Evolutionary conservation across 139 green algal genomes (phyloP).

Genomic region (Marvania coccoides): DNA sequence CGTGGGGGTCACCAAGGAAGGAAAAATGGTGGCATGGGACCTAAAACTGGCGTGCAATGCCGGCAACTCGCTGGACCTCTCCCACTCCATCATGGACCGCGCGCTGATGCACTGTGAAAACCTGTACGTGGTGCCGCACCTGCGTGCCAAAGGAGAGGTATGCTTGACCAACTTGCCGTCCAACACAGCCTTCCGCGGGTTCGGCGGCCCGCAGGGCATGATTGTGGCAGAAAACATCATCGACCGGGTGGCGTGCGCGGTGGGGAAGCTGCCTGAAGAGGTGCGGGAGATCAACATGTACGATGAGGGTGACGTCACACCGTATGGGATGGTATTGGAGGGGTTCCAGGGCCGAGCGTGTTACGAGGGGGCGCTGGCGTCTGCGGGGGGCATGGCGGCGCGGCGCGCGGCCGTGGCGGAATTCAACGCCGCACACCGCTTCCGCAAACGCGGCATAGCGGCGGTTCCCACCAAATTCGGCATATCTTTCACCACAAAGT

Average conservation of each 20-base stretch:
- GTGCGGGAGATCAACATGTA: constrained; percentile 76
- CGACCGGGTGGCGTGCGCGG: constrained; percentile 55
- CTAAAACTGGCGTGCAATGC: constrained; percentile 86
- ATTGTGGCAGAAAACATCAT: constrained; percentile 78
- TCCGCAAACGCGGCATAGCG: constrained; percentile 83
- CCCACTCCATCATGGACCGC: constrained; percentile 75
- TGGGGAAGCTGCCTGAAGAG: constrained; percentile 20
- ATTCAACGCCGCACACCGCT: constrained; percentile 63
- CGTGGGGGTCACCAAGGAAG: constrained; percentile 58
- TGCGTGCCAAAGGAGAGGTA: constrained; percentile 47
- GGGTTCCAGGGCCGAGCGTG: constrained; percentile 34
- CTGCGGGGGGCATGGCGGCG: constrained; percentile 19
- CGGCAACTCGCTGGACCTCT: constrained; percentile 80
- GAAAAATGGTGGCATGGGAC: constrained; percentile 69
- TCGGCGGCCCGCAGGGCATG: constrained; percentile 87
- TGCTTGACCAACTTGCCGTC: constrained; percentile 80
- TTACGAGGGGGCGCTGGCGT: constrained; percentile 30
- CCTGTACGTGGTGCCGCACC: constrained; percentile 59
- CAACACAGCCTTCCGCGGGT: constrained; percentile 94
- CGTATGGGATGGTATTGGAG: constrained; percentile 71
- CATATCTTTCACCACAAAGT: constrained; percentile 80
- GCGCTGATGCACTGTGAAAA: constrained; percentile 71
- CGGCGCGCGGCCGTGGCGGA: constrained; percentile 26
- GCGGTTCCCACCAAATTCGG: constrained; percentile 93
- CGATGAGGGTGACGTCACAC: constrained; percentile 62